Evolutionary conservation across 768 basidiomycete genomes (phyloP).

Genomic region (Leccinum aurantiacum): DNA sequence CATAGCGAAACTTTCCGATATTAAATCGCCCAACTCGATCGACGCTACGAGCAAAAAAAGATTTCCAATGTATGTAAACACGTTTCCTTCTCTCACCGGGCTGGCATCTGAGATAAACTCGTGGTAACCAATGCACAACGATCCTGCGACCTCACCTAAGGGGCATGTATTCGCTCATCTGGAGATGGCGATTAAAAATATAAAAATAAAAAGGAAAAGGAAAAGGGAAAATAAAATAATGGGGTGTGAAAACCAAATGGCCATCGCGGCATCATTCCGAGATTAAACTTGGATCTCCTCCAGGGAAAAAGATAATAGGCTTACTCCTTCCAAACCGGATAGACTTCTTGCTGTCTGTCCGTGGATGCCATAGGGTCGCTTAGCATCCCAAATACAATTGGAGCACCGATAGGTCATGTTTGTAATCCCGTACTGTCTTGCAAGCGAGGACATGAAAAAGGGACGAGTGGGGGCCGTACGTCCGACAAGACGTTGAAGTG

Average conservation of each 20-base stretch:
- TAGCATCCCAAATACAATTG: conserved; percentile 5
- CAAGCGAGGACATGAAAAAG: conserved; percentile 15
- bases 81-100: conserved; percentile 17
- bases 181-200: conserved; percentile 8
- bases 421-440: conserved; percentile 11
- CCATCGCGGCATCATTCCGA: conserved; percentile 20
- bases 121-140: conserved; percentile 25
- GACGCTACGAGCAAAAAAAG: conserved; percentile 15
- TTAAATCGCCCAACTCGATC: conserved; percentile 29
- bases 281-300: conserved; percentile 17
- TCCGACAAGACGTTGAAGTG: conserved; percentile 16
- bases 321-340: conserved; percentile 23
- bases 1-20: conserved; percentile 19
- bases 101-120: conserved; percentile 31
- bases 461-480: conserved; percentile 17
- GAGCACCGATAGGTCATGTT: conserved; percentile 9
- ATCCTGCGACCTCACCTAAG: conserved; percentile 27
- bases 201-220: conserved; percentile 1
- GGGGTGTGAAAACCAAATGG: conserved; percentile 19
- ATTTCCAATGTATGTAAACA: conserved; percentile 4
- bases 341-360: conserved; percentile 16
- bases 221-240: conserved; percentile 3
- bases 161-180: conserved; percentile 25
- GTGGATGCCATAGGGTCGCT: conserved; percentile 14
- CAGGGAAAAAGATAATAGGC: conserved; percentile 23